Evolutionary conservation across 371 early-diverging fungal genomes (phyloP).

Genomic region (Mucor mucedo): DNA sequence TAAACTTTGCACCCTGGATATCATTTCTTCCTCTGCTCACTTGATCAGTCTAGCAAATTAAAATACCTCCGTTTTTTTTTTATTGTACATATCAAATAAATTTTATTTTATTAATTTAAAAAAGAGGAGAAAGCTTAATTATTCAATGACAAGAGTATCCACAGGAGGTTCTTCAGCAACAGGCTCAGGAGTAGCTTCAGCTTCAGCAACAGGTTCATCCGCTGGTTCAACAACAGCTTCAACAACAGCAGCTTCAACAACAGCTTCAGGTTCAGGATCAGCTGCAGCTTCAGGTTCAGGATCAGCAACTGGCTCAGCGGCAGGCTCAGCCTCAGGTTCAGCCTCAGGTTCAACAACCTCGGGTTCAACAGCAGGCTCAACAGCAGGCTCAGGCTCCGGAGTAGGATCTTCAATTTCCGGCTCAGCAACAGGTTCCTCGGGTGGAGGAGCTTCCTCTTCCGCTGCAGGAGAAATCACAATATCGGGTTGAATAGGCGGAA

Average conservation of each 20-base stretch:
- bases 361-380: background rate
- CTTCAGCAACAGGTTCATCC: background rate
- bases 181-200: background rate
- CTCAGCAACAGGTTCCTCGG: background rate
- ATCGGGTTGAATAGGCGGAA: background rate
- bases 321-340: background rate
- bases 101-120: background rate
- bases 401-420: background rate
- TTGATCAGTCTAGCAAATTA: constrained; percentile 41
- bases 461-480: constrained; percentile 2
- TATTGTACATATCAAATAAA: background rate
- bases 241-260: no score
- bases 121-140: background rate
- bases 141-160: constrained; percentile 10
- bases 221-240: no score
- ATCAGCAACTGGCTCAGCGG: constrained; percentile 1
- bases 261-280: no score
- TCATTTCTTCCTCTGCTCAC: constrained; percentile 44
- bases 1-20: constrained; percentile 39
- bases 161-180: background rate
- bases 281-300: background rate
- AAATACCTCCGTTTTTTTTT: constrained; percentile 16
- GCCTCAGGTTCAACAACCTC: background rate
- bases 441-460: background rate
- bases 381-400: background rate